Evolutionary conservation across 2,329 filamentous ascomycete species (phyloP).

Genomic region (Fusarium concolor): DNA sequence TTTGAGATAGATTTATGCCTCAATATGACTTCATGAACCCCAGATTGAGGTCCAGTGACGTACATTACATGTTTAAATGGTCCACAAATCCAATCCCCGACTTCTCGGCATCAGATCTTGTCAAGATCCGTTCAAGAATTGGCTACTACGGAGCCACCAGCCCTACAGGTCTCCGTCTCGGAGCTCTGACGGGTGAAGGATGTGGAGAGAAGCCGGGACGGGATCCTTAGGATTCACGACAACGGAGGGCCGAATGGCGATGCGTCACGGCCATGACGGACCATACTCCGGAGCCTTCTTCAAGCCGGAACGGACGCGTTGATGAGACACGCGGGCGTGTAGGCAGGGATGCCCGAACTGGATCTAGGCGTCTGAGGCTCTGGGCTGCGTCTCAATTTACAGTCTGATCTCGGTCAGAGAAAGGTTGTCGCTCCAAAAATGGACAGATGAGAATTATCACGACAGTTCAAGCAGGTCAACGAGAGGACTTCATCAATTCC

Average conservation of each 20-base stretch:
- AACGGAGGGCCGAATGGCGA: conserved; percentile 15
- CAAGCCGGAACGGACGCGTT: conserved; percentile 24
- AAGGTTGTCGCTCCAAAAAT: not conserved
- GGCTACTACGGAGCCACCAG: conserved; percentile 29
- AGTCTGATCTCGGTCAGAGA: not conserved
- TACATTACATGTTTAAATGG: conserved; percentile 31
- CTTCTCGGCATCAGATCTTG: conserved; percentile 22
- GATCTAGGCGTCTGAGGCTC: not conserved
- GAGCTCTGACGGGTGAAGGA: conserved; percentile 18
- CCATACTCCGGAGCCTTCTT: conserved; percentile 15
- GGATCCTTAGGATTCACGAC: conserved; percentile 7
- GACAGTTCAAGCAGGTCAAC: not conserved
- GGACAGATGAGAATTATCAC: not conserved
- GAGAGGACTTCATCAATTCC: not conserved
- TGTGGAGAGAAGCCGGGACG: conserved; percentile 34
- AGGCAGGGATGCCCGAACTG: not conserved
- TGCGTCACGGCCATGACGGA: conserved; percentile 18
- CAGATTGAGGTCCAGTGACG: conserved; percentile 33
- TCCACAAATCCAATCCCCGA: conserved; percentile 39
- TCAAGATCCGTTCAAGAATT: conserved; percentile 24
- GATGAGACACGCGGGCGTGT: conserved; percentile 8
- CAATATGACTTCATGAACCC: conserved; percentile 24
- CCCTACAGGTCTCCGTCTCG: conserved; percentile 26
- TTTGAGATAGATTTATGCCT: conserved; percentile 6
- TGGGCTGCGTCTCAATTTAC: not conserved